A percentile compares a stretch with the other conserved stretches of the same genome.
Evolutionary conservation across 495 filamentous ascomycete genomes (phyloP).

Genomic region (Ascodesmis nigricans): DNA sequence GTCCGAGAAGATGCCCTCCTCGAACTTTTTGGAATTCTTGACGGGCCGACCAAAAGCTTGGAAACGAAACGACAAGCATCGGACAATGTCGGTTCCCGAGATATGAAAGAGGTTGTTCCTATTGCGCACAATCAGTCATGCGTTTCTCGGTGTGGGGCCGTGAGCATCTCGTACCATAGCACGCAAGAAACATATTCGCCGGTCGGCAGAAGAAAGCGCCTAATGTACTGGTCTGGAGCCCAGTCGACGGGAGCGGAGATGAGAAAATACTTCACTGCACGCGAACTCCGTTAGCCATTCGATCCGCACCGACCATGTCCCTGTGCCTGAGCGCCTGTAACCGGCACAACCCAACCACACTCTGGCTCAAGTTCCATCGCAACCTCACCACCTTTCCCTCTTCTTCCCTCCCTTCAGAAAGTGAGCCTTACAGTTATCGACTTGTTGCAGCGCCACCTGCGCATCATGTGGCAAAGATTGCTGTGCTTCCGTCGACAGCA

Average conservation of each 20-base stretch:
- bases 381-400: not conserved
- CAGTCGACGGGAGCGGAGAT: conserved; percentile 97
- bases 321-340: too few relatives aligned
- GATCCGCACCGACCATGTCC: too few relatives aligned
- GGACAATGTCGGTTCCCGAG: conserved; percentile 93
- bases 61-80: conserved; percentile 95
- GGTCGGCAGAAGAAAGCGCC: conserved; percentile 82
- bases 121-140: conserved; percentile 21
- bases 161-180: conserved; percentile 44
- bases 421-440: conserved; percentile 70
- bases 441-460: conserved; percentile 91
- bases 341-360: too few relatives aligned
- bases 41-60: conserved; percentile 95
- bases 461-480: conserved; percentile 89
- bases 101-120: conserved; percentile 99
- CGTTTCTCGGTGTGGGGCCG: not conserved
- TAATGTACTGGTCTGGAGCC: conserved; percentile 88
- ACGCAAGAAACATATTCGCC: conserved; percentile 98
- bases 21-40: conserved; percentile 99
- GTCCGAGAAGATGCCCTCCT: conserved; percentile 98
- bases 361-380: conserved; percentile 6
- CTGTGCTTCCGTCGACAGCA: conserved; percentile 89
- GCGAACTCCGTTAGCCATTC: too few relatives aligned
- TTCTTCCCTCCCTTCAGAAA: not conserved
- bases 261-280: conserved; percentile 99